Percentiles rank a stretch among this genome's conserved stretches.
Evolutionary conservation across 805 yeast species (phyloP).

Genomic region (Saccharomyces kudriavzevii): DNA sequence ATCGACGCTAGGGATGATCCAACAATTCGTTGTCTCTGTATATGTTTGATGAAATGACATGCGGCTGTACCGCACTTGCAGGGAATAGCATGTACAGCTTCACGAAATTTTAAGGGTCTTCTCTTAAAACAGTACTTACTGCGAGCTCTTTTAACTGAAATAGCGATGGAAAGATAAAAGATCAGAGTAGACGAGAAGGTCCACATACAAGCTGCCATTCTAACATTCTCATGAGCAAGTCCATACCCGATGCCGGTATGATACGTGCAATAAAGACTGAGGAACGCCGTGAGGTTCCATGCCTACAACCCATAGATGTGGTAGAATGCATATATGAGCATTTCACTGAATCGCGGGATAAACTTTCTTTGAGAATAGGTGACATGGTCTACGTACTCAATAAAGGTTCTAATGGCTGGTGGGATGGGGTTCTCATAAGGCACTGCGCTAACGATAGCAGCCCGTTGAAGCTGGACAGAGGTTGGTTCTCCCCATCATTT

Average conservation of each 20-base stretch:
- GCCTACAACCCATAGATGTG: not conserved
- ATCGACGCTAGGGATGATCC: not conserved
- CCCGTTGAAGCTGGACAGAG: slow-evolving; percentile 34
- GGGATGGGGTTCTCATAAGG: slow-evolving; percentile 53
- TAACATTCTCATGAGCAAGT: not conserved
- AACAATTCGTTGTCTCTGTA: not conserved
- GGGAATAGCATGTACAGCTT: not conserved
- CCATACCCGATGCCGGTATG: not conserved
- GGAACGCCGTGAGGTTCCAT: not conserved
- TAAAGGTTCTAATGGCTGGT: slow-evolving; percentile 67
- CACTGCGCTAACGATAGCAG: not conserved
- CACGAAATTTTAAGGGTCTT: not conserved
- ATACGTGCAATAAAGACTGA: not conserved
- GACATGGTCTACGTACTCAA: slow-evolving; percentile 64
- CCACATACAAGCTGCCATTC: not conserved
- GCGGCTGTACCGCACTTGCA: not conserved
- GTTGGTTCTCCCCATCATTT: slow-evolving; percentile 82
- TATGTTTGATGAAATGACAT: not conserved
- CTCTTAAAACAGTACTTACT: not conserved
- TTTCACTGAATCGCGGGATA: not conserved
- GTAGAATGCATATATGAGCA: not conserved
- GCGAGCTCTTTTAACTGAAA: not conserved
- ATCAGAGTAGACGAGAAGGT: not conserved
- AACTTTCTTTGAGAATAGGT: slow-evolving; percentile 36
- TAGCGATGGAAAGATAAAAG: not conserved